These are phyloP conservation scores for Eimeria necatrix DNA, from an alignment of 169 alveolate genomes.

Conservation along the genomic window DNA sequence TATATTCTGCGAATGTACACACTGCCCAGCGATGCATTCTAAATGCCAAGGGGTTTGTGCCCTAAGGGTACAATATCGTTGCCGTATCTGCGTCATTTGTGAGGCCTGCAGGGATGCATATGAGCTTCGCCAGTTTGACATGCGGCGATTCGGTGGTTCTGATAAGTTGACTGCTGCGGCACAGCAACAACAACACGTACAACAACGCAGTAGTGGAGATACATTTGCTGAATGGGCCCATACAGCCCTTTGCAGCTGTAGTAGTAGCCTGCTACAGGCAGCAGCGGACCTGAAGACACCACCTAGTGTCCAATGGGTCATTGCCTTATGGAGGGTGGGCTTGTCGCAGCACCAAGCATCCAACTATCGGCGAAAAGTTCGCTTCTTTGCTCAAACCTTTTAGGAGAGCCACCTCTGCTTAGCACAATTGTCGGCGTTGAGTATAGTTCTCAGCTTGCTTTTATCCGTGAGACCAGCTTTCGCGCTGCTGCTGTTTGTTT, in stretches of 20 bases:
- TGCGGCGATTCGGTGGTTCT: neutral
- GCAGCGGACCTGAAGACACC: conserved; percentile 69
- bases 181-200: neutral
- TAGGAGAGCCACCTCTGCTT: too few species aligned
- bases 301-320: conserved; percentile 17
- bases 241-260: conserved; percentile 67
- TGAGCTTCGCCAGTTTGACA: neutral
- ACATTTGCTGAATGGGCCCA: conserved; percentile 61
- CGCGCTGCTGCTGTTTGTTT: conserved; percentile 21
- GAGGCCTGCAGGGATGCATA: conserved; percentile 30
- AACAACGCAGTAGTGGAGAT: neutral
- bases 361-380: neutral
- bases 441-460: neutral
- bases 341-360: neutral
- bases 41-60: too few species aligned
- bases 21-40: too few species aligned
- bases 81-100: too few species aligned
- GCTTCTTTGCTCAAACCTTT: neutral
- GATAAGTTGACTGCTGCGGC: neutral
- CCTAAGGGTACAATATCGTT: too few species aligned
- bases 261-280: conserved; percentile 68
- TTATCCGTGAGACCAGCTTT: neutral
- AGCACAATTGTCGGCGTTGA: too few species aligned
- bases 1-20: too few species aligned
- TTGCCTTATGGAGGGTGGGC: conserved; percentile 43